These are phyloP conservation scores for Glycyrrhiza uralensis DNA, from an alignment of 306 rosid genomes.

Conservation along the genomic window DNA sequence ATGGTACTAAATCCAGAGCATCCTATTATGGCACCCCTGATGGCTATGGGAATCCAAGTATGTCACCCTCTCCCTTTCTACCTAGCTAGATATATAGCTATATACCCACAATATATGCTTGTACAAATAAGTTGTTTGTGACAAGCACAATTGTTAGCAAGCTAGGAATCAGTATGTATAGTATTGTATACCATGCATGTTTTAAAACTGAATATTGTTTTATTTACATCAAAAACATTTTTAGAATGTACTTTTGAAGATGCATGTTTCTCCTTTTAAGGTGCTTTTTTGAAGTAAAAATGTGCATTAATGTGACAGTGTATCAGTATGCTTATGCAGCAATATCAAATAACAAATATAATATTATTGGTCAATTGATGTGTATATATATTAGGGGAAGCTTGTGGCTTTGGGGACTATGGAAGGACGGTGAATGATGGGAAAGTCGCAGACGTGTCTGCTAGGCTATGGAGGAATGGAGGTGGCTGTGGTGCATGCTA, in stretches of 20 bases:
- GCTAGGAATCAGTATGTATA: too few relatives aligned
- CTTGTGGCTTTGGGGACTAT: conserved; percentile 80
- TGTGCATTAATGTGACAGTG: too few relatives aligned
- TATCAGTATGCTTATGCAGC: not conserved
- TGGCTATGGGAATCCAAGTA: conserved; percentile 76
- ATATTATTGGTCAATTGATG: not conserved
- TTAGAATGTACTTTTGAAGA: not conserved
- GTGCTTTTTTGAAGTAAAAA: too few relatives aligned
- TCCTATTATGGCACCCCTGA: conserved; percentile 89
- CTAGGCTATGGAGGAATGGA: conserved; percentile 64
- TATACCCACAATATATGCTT: not conserved
- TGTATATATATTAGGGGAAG: conserved; percentile 62
- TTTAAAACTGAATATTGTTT: too few relatives aligned
- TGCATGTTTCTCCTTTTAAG: not conserved
- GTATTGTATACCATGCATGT: too few relatives aligned
- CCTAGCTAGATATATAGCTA: not conserved
- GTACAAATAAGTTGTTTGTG: not conserved
- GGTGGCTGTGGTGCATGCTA: conserved; percentile 88
- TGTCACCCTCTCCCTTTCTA: not conserved
- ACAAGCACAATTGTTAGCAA: too few relatives aligned
- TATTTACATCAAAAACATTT: too few relatives aligned
- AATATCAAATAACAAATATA: not conserved
- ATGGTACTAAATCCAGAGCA: conserved; percentile 61
- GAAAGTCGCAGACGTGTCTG: conserved; percentile 71
- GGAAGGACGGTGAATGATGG: conserved; percentile 81